Evolutionary conservation across 495 filamentous ascomycete species (phyloP).

Genomic region (Trichocladium uniseriatum): DNA sequence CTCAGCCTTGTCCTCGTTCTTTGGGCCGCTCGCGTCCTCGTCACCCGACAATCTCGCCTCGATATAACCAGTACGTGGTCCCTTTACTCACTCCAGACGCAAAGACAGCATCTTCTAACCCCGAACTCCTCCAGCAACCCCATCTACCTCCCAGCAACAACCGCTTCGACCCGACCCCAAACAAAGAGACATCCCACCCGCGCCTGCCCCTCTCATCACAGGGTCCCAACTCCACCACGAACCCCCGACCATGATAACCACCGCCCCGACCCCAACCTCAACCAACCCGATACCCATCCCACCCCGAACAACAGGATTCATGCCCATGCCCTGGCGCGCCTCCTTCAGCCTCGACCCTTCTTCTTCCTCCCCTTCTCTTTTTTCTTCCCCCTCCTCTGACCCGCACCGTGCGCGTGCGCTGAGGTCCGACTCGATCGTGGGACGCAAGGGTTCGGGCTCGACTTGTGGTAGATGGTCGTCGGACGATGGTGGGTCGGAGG

Average conservation of each 20-base stretch:
- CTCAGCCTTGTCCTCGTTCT: neutral
- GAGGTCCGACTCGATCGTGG: slow-evolving; percentile 1
- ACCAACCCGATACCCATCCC: neutral
- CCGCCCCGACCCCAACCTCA: neutral
- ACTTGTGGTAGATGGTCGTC: neutral
- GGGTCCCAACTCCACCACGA: too few relatives aligned
- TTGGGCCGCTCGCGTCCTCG: neutral
- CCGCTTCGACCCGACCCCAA: neutral
- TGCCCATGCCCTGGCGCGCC: slow-evolving; percentile 4
- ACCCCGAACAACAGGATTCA: neutral
- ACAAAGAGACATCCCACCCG: neutral
- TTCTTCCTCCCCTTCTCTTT: neutral
- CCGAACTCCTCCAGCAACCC: neutral
- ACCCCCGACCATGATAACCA: neutral
- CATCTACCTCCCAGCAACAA: neutral
- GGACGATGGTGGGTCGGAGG: neutral
- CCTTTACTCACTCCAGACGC: too few relatives aligned
- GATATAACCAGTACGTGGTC: neutral
- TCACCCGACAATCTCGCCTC: neutral
- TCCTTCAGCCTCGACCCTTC: neutral
- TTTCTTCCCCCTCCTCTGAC: neutral
- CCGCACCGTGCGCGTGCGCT: too few relatives aligned
- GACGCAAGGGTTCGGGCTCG: slow-evolving; percentile 9
- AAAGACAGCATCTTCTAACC: too few relatives aligned
- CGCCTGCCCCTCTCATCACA: too few relatives aligned